phyloP scores from a whole-genome alignment of 2,329 filamentous ascomycete species.

The Nemania sp. region DNA sequence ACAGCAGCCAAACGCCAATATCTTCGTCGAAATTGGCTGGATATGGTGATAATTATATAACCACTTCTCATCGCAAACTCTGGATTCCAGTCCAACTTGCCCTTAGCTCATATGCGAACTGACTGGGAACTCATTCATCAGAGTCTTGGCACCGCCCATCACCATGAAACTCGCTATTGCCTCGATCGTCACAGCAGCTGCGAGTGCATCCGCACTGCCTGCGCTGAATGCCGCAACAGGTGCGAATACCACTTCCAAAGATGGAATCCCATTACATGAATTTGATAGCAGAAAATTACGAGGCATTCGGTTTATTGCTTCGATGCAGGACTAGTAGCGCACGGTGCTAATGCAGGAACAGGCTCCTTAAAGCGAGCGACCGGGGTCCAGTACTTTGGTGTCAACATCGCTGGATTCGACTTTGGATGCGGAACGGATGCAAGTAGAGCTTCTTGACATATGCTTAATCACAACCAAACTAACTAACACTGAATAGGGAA shows the following conservation, averaged over 20 bases:
- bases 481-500: constrained; percentile 19
- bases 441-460: background rate
- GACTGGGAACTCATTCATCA: background rate
- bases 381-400: constrained; percentile 33
- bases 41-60: background rate
- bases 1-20: too few species aligned
- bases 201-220: constrained; percentile 13
- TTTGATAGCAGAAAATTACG: background rate
- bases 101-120: background rate
- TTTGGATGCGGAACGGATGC: constrained; percentile 31
- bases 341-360: background rate
- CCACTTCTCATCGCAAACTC: background rate
- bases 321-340: background rate
- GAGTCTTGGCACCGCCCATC: too few species aligned
- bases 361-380: constrained; percentile 9
- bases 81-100: background rate
- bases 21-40: background rate
- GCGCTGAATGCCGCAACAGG: background rate
- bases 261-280: background rate
- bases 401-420: constrained; percentile 35
- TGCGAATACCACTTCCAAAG: background rate
- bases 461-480: background rate
- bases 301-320: background rate
- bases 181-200: constrained; percentile 4
- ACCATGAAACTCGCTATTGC: constrained; percentile 22